Evolutionary conservation across 1,139 yeast species (phyloP).

Genomic region (Suhomyces guaymorum): DNA sequence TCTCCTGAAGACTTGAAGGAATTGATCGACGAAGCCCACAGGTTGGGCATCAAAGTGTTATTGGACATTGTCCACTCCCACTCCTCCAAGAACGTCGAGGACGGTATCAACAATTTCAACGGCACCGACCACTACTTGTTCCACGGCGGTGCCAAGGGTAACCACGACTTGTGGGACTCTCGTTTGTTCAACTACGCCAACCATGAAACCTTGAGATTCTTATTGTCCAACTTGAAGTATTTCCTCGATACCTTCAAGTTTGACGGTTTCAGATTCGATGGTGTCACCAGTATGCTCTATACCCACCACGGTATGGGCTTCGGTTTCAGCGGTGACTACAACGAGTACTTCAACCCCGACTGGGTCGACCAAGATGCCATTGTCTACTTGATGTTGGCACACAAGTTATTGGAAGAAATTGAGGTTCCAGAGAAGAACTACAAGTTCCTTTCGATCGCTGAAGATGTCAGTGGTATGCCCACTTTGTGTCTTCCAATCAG

Average conservation of each 20-base stretch:
- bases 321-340: conserved; percentile 89
- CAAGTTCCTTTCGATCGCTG: conserved; percentile 80
- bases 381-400: conserved; percentile 84
- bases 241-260: conserved; percentile 81
- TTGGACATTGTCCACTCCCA: conserved; percentile 95
- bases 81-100: conserved; percentile 90
- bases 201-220: conserved; percentile 85
- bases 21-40: conserved; percentile 88
- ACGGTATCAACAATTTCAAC: conserved; percentile 90
- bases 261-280: conserved; percentile 96
- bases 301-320: conserved; percentile 89
- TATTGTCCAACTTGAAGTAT: conserved; percentile 83
- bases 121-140: conserved; percentile 95
- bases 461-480: conserved; percentile 98
- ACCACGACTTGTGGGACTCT: conserved; percentile 93
- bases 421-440: conserved; percentile 36
- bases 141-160: conserved; percentile 84
- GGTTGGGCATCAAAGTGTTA: conserved; percentile 80
- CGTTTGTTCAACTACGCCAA: conserved; percentile 87
- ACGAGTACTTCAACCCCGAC: conserved; percentile 80
- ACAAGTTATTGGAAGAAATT: conserved; percentile 63
- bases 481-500: conserved; percentile 76
- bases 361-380: conserved; percentile 89
- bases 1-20: conserved; percentile 93
- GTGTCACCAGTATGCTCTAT: conserved; percentile 92